These are phyloP conservation scores for Aspergillus transmontanensis DNA, from an alignment of 2,329 filamentous ascomycete species.

Conservation along the genomic window DNA sequence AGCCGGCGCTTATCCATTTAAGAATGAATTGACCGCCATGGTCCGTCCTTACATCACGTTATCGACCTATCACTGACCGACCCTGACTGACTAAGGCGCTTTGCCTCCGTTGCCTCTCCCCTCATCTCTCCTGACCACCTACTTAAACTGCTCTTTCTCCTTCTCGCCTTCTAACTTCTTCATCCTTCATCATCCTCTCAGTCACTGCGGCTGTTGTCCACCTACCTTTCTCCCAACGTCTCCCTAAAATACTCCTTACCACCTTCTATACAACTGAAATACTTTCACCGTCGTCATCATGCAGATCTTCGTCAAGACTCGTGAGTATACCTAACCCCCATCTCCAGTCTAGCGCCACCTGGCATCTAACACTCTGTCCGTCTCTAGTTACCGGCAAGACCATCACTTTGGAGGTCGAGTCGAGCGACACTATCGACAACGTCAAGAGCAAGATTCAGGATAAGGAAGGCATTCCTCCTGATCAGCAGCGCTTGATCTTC, in stretches of 20 bases:
- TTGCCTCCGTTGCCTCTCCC: slow-evolving; percentile 29
- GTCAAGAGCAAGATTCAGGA: slow-evolving; percentile 63
- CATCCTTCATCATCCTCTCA: slow-evolving; percentile 15
- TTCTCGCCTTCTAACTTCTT: slow-evolving; percentile 21
- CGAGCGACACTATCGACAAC: slow-evolving; percentile 54
- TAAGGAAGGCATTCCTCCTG: slow-evolving; percentile 62
- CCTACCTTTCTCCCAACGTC: background rate
- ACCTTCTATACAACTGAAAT: slow-evolving; percentile 24
- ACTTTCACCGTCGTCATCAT: slow-evolving; percentile 56
- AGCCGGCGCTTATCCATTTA: slow-evolving; percentile 5
- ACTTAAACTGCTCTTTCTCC: slow-evolving; percentile 34
- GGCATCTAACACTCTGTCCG: slow-evolving; percentile 37
- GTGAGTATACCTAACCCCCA: slow-evolving; percentile 59
- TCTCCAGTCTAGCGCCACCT: slow-evolving; percentile 23
- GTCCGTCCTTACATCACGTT: slow-evolving; percentile 23
- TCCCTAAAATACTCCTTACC: background rate
- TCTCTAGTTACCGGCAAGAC: slow-evolving; percentile 62
- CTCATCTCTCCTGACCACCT: slow-evolving; percentile 27
- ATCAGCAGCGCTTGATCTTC: slow-evolving; percentile 62
- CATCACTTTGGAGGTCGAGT: slow-evolving; percentile 55
- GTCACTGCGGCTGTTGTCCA: background rate
- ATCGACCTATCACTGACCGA: slow-evolving; percentile 31
- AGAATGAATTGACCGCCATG: slow-evolving; percentile 7
- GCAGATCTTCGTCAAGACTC: slow-evolving; percentile 99
- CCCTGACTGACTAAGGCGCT: slow-evolving; percentile 30